A percentile compares a stretch with the other conserved stretches of the same genome.
These are phyloP conservation scores for Xanthoceras sorbifolium DNA, from an alignment of 345 rosid species.

Conservation along the genomic window DNA sequence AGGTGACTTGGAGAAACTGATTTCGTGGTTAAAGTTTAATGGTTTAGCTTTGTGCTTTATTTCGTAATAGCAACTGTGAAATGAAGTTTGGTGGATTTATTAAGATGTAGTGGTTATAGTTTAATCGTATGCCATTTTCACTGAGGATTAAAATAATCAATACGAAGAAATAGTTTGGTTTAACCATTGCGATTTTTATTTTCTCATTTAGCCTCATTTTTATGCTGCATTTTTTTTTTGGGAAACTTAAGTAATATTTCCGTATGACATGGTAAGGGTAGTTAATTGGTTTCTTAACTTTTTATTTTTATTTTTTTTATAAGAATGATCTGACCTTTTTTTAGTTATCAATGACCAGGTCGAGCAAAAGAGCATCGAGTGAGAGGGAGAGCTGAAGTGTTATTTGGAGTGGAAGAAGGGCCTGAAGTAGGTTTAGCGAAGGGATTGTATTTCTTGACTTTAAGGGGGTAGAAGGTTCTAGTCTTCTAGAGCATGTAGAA, in stretches of 20 bases:
- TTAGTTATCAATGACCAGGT: neutral
- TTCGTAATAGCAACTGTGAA: neutral
- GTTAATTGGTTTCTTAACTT: neutral
- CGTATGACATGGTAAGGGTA: neutral
- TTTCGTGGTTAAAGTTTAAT: neutral
- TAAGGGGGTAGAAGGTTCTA: conserved; percentile 5
- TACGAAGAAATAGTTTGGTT: neutral
- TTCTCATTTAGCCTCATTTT: neutral
- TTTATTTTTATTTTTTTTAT: neutral
- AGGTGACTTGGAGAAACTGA: neutral
- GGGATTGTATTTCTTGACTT: neutral
- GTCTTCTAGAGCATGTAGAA: conserved; percentile 1
- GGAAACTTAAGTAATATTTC: neutral
- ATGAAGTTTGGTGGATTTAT: neutral
- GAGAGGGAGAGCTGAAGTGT: conserved; percentile 1
- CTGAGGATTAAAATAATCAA: neutral
- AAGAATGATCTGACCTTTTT: neutral
- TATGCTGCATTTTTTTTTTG: neutral
- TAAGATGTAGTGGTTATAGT: neutral
- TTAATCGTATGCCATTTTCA: neutral
- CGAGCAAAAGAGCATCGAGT: conserved; percentile 2
- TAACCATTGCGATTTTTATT: neutral
- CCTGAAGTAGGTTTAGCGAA: neutral
- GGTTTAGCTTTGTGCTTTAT: neutral
- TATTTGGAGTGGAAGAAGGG: conserved; percentile 5